Evolutionary conservation across 208 protist genomes (phyloP).

Genomic region (Leishmania arabica): DNA sequence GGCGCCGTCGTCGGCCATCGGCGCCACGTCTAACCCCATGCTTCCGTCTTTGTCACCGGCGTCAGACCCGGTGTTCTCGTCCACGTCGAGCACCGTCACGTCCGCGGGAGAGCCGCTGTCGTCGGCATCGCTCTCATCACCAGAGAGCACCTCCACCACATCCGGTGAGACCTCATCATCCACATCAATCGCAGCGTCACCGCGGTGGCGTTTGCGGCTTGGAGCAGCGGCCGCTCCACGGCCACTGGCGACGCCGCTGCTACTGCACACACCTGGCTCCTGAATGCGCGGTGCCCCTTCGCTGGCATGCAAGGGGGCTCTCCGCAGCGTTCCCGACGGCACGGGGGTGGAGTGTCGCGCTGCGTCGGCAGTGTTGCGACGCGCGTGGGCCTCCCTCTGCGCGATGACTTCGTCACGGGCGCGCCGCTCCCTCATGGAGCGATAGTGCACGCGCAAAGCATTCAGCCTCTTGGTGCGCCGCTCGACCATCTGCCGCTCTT

Average conservation of each 20-base stretch:
- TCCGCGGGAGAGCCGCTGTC: slow-evolving; percentile 1
- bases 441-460: slow-evolving; percentile 43
- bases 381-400: background rate
- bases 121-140: slow-evolving; percentile 6
- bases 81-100: slow-evolving; percentile 12
- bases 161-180: slow-evolving; percentile 19
- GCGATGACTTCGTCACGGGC: slow-evolving; percentile 22
- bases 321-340: background rate
- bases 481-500: slow-evolving; percentile 51
- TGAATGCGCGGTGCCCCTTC: background rate
- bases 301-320: background rate
- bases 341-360: background rate
- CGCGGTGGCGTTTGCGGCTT: slow-evolving; percentile 24
- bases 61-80: slow-evolving; percentile 6
- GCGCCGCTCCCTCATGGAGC: slow-evolving; percentile 35
- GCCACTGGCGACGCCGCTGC: background rate
- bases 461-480: slow-evolving; percentile 42
- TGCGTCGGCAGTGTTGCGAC: background rate
- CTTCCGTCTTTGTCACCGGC: background rate
- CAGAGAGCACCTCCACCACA: slow-evolving; percentile 26
- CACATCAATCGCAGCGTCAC: slow-evolving; percentile 32
- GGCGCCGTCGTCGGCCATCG: slow-evolving; percentile 4
- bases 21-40: background rate
- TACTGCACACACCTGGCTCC: background rate
- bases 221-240: background rate